These are phyloP conservation scores for Boletus sensibilis DNA, from an alignment of 768 basidiomycete species.

Conservation along the genomic window DNA sequence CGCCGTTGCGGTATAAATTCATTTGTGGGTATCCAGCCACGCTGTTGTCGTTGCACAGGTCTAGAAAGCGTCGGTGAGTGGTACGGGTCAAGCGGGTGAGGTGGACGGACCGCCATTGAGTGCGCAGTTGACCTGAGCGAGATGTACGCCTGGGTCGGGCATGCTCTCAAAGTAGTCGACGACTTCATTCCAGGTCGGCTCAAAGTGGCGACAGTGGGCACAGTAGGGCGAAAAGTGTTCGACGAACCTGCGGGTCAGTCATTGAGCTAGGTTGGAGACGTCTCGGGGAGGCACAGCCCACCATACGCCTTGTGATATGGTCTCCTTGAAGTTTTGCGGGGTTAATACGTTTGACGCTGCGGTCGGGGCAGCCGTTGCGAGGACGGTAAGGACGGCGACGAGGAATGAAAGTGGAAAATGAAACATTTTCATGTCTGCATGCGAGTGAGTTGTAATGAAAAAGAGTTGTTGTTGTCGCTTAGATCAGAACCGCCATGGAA, in stretches of 20 bases:
- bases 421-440: slow-evolving; percentile 5
- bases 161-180: slow-evolving; percentile 50
- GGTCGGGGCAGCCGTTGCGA: slow-evolving; percentile 37
- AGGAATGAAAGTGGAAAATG: slow-evolving; percentile 27
- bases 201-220: slow-evolving; percentile 73
- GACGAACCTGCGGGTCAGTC: slow-evolving; percentile 51
- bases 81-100: no score
- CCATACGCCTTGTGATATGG: slow-evolving; percentile 62
- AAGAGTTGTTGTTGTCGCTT: neutral
- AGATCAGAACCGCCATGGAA: slow-evolving; percentile 16
- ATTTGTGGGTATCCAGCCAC: slow-evolving; percentile 76
- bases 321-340: slow-evolving; percentile 55
- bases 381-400: slow-evolving; percentile 30
- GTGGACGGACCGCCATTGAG: slow-evolving; percentile 65
- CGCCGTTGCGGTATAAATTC: slow-evolving; percentile 68
- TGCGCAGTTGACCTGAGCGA: slow-evolving; percentile 83
- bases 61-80: slow-evolving; percentile 38
- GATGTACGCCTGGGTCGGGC: slow-evolving; percentile 41
- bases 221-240: slow-evolving; percentile 91
- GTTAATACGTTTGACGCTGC: slow-evolving; percentile 42
- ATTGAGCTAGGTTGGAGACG: neutral
- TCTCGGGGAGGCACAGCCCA: slow-evolving; percentile 15
- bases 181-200: slow-evolving; percentile 78
- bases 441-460: neutral
- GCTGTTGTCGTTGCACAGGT: slow-evolving; percentile 72